Evolutionary conservation across 2,329 filamentous ascomycete species (phyloP).

Genomic region (Epichloe sp.): DNA sequence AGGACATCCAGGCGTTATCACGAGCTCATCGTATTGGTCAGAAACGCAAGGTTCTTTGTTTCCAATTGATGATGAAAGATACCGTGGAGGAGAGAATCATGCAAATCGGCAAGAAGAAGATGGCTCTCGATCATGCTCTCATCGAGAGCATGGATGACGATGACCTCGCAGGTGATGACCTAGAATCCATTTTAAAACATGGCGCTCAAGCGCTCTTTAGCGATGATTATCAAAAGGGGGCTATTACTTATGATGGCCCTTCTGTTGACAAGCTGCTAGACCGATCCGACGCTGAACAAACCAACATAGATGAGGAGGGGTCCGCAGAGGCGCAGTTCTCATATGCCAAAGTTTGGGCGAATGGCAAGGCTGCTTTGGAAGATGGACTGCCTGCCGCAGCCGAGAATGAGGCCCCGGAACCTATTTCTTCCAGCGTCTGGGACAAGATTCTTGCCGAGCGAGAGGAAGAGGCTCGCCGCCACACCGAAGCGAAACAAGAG

Average conservation of each 20-base stretch:
- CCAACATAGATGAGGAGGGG: constrained; percentile 46
- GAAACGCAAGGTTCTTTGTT: constrained; percentile 88
- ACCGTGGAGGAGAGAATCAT: constrained; percentile 93
- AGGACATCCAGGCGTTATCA: constrained; percentile 91
- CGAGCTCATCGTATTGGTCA: constrained; percentile 94
- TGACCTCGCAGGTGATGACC: constrained; percentile 64
- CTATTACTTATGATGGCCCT: constrained; percentile 68
- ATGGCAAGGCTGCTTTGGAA: constrained; percentile 56
- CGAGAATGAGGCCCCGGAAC: constrained; percentile 36
- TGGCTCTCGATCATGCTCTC: constrained; percentile 87
- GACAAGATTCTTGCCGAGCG: constrained; percentile 77
- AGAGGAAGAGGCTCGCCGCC: constrained; percentile 62
- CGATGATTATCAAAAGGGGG: constrained; percentile 53
- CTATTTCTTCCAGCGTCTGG: constrained; percentile 63
- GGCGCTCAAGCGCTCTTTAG: constrained; percentile 80
- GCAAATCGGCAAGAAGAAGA: constrained; percentile 89
- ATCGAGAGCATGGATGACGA: constrained; percentile 84
- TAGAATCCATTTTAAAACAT: constrained; percentile 78
- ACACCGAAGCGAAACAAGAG: constrained; percentile 54
- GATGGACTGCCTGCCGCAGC: constrained; percentile 43
- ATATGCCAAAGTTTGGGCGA: constrained; percentile 84
- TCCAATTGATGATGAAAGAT: constrained; percentile 81
- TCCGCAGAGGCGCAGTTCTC: constrained; percentile 72
- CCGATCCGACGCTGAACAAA: constrained; percentile 66
- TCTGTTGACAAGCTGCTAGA: constrained; percentile 89